Conservation (phyloP, 2,329 filamentous ascomycete species). For the Fusarium sp. region DNA sequence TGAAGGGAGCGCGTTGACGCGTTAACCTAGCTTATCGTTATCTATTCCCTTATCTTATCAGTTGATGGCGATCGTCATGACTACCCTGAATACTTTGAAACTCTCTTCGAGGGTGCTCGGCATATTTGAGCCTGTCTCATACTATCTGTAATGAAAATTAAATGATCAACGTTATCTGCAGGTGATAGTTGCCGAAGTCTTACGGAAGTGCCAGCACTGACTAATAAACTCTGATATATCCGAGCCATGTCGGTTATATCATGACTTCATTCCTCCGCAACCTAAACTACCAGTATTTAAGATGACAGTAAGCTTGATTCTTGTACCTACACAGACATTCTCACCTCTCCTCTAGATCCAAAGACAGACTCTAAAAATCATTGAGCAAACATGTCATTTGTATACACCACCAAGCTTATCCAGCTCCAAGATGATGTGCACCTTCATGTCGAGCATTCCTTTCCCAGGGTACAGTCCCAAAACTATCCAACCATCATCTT, state of each 20-base stretch:
- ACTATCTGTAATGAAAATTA: background rate
- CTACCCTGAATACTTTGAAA: background rate
- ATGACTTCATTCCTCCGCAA: background rate
- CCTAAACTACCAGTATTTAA: background rate
- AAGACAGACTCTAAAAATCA: rapidly evolving
- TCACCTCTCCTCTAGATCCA: rapidly evolving
- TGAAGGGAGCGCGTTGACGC: background rate
- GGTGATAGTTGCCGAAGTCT: rapidly evolving
- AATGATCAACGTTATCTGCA: rapidly evolving
- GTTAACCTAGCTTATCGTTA: background rate
- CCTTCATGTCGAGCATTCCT: rapidly evolving
- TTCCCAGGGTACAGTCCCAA: rapidly evolving
- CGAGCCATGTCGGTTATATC: rapidly evolving
- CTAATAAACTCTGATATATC: rapidly evolving
- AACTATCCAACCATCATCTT: rapidly evolving
- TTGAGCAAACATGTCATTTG: background rate
- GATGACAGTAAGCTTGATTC: rapidly evolving
- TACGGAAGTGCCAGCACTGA: rapidly evolving
- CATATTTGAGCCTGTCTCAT: background rate
- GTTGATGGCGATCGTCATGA: rapidly evolving
- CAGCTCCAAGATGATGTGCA: background rate
- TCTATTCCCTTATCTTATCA: background rate
- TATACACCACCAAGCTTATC: background rate
- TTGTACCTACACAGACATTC: rapidly evolving
- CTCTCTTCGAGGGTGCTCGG: background rate